These are phyloP conservation scores for Saturnispora diversa DNA, from an alignment of 805 yeast genomes.

Conservation along the genomic window DNA sequence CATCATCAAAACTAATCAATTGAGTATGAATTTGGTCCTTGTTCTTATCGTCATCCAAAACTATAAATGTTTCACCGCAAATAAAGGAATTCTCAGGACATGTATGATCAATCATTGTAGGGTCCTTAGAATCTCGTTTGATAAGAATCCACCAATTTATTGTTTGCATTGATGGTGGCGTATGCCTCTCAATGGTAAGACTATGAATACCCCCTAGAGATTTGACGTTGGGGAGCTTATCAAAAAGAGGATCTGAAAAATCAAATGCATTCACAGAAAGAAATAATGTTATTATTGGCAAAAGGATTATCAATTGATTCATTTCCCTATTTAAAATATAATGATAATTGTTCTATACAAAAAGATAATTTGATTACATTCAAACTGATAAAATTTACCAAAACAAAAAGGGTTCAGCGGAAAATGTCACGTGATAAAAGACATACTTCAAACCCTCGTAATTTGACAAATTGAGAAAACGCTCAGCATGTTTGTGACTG, in stretches of 20 bases:
- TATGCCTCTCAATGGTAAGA: constrained; percentile 35
- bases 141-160: constrained; percentile 64
- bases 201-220: constrained; percentile 43
- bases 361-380: too few species aligned
- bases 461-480: background rate
- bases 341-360: too few species aligned
- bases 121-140: constrained; percentile 26
- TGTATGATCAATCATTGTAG: constrained; percentile 29
- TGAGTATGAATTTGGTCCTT: constrained; percentile 36
- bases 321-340: too few species aligned
- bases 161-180: constrained; percentile 73
- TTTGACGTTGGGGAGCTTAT: constrained; percentile 34
- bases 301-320: background rate
- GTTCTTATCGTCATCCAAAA: constrained; percentile 41
- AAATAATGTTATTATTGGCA: background rate
- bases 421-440: too few species aligned
- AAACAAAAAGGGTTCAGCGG: too few species aligned
- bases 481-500: constrained; percentile 9
- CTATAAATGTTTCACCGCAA: constrained; percentile 63
- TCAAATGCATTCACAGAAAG: constrained; percentile 18
- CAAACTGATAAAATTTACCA: too few species aligned
- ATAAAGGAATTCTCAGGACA: constrained; percentile 70
- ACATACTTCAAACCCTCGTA: too few species aligned
- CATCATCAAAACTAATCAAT: constrained; percentile 32
- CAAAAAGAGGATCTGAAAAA: constrained; percentile 28